phyloP scores from a whole-genome alignment of 176 grass and related monocot genomes.

The Aegilops umbellulata region DNA sequence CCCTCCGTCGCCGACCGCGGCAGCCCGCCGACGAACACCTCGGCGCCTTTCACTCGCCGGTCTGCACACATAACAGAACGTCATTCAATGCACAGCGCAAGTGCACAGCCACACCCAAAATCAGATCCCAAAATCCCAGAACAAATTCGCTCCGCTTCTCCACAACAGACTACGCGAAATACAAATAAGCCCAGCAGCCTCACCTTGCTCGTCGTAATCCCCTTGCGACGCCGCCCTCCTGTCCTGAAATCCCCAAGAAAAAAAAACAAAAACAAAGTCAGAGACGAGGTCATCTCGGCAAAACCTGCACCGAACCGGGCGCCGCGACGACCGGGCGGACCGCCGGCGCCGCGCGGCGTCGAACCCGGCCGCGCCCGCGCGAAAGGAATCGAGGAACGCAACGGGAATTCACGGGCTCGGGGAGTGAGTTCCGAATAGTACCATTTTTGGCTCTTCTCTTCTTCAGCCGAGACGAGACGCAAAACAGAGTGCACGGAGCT shows the following conservation, averaged over 20 bases:
- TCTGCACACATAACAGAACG: conserved; percentile 35
- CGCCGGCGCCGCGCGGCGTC: not conserved
- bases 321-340: not conserved
- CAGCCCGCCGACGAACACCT: conserved; percentile 79
- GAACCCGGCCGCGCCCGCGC: not conserved
- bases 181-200: not conserved
- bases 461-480: not conserved
- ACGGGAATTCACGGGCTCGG: not conserved
- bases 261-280: not conserved
- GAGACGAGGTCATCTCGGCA: not conserved
- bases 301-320: conserved; percentile 18
- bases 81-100: not conserved
- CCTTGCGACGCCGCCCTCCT: conserved; percentile 29
- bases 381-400: not conserved
- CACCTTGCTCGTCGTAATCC: conserved; percentile 39
- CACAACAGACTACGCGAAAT: not conserved
- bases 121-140: conserved; percentile 1
- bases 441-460: not conserved
- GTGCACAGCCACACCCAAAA: not conserved
- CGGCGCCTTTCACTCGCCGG: conserved; percentile 44
- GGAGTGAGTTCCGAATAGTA: not conserved
- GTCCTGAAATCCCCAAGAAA: conserved; percentile 18
- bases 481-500: not conserved
- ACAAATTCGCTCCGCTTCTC: not conserved
- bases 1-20: conserved; percentile 60